Percentiles rank a stretch among this genome's conserved stretches.
Conservation (phyloP, 306 rosid species). For the Aeschynomene evenia region DNA sequence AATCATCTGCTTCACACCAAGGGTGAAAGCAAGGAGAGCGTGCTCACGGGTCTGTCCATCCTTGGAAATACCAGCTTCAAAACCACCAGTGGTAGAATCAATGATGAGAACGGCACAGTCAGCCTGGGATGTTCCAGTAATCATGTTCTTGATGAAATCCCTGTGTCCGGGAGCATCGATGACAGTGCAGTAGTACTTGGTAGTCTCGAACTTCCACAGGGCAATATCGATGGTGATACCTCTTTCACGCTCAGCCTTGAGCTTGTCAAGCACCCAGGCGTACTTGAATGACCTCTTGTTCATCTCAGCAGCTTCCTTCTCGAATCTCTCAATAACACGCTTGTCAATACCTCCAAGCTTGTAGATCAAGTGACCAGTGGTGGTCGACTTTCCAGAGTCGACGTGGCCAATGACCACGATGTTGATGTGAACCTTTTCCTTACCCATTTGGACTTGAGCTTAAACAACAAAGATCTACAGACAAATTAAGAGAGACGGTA, state of each 20-base stretch:
- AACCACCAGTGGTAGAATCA: slow-evolving; percentile 93
- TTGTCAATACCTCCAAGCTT: slow-evolving; percentile 96
- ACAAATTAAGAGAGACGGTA: background rate
- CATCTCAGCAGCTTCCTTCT: slow-evolving; percentile 97
- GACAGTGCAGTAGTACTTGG: slow-evolving; percentile 90
- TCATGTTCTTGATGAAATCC: slow-evolving; percentile 92
- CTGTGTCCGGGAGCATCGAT: slow-evolving; percentile 95
- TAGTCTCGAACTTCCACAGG: slow-evolving; percentile 90
- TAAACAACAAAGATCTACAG: background rate
- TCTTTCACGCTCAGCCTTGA: slow-evolving; percentile 95
- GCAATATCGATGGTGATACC: slow-evolving; percentile 94
- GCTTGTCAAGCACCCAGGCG: slow-evolving; percentile 96
- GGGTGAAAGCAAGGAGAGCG: slow-evolving; percentile 91
- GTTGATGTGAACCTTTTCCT: slow-evolving; percentile 84
- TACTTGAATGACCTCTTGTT: slow-evolving; percentile 96
- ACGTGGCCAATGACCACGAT: slow-evolving; percentile 96
- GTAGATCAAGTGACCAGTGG: slow-evolving; percentile 87
- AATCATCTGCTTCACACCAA: slow-evolving; percentile 92
- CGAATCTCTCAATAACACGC: slow-evolving; percentile 93
- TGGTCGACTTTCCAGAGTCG: slow-evolving; percentile 91
- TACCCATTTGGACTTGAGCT: slow-evolving; percentile 52
- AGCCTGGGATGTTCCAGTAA: slow-evolving; percentile 91
- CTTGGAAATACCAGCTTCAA: slow-evolving; percentile 93
- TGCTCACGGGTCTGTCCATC: slow-evolving; percentile 98
- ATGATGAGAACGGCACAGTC: slow-evolving; percentile 89